These are phyloP conservation scores for Colletotrichum nymphaeae DNA, from an alignment of 2,329 filamentous ascomycete species.

Conservation along the genomic window DNA sequence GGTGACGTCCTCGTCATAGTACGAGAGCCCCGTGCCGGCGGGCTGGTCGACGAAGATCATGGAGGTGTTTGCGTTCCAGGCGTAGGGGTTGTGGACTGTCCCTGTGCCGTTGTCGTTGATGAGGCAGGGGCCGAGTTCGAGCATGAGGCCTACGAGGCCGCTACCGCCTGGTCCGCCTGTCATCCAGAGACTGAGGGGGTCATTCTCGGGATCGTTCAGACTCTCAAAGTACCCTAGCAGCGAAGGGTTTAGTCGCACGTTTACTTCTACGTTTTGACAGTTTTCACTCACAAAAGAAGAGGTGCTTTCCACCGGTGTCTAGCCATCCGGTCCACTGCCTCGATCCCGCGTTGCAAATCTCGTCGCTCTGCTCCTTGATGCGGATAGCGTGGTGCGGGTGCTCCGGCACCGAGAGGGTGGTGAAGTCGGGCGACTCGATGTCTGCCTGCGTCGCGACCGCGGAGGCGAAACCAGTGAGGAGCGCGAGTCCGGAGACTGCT, in stretches of 20 bases:
- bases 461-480: constrained; percentile 5
- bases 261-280: too few relatives aligned
- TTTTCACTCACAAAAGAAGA: constrained; percentile 36
- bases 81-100: constrained; percentile 34
- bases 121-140: constrained; percentile 36
- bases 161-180: constrained; percentile 70
- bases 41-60: constrained; percentile 62
- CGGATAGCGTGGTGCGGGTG: constrained; percentile 39
- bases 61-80: constrained; percentile 39
- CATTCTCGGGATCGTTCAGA: constrained; percentile 40
- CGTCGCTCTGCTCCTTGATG: constrained; percentile 41
- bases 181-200: constrained; percentile 64
- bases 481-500: constrained; percentile 9
- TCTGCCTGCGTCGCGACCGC: constrained; percentile 14
- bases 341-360: constrained; percentile 41
- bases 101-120: constrained; percentile 29
- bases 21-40: constrained; percentile 70
- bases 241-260: neutral
- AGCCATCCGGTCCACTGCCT: constrained; percentile 44
- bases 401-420: constrained; percentile 28
- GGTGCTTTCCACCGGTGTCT: constrained; percentile 38
- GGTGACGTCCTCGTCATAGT: constrained; percentile 39
- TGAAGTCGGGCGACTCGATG: constrained; percentile 15
- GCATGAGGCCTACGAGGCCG: constrained; percentile 52
- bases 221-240: constrained; percentile 43